Percentiles rank a stretch among this genome's conserved stretches.
phyloP scores from a whole-genome alignment of 768 basidiomycete species.

The Lyophyllum decastes region DNA sequence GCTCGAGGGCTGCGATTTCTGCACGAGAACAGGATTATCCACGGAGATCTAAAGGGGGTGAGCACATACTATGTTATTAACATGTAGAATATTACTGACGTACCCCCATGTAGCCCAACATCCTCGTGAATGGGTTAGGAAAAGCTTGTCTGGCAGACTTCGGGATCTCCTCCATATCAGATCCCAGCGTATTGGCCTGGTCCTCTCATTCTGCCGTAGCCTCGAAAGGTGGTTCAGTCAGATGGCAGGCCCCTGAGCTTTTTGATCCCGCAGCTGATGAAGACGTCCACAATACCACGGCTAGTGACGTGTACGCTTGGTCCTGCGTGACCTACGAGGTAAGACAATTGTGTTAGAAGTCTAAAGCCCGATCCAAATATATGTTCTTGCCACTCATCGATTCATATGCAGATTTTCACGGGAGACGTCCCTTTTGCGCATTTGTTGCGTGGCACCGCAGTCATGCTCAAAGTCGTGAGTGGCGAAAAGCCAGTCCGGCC shows the following conservation, averaged over 20 bases:
- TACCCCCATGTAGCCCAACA: conserved; percentile 18
- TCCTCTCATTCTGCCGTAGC: conserved; percentile 18
- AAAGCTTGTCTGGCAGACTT: conserved; percentile 29
- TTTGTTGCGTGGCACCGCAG: conserved; percentile 9
- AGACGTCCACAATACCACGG: conserved; percentile 15
- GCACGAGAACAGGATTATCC: too few relatives aligned
- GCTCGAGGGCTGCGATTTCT: not conserved
- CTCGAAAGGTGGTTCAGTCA: conserved; percentile 9
- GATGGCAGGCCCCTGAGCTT: conserved; percentile 29
- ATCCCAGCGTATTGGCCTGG: conserved; percentile 18
- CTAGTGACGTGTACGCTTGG: conserved; percentile 30
- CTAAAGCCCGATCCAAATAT: not conserved
- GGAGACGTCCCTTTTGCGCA: conserved; percentile 6
- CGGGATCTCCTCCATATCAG: conserved; percentile 23
- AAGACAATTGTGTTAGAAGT: not conserved
- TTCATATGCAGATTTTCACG: conserved; percentile 22
- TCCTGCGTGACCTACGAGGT: not conserved
- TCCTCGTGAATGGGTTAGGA: conserved; percentile 23
- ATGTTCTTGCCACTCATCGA: not conserved
- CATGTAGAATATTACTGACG: not conserved
- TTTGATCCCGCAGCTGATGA: conserved; percentile 6
- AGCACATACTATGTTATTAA: not conserved
- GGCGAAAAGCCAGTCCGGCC: conserved; percentile 19
- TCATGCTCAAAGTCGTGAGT: conserved; percentile 14
- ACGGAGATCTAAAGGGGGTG: conserved; percentile 3